Evolutionary conservation across 2,329 filamentous ascomycete species (phyloP), one percentile per base, ranked within the genome.

Genomic region (Pyricularia pennisetigena): DNA sequence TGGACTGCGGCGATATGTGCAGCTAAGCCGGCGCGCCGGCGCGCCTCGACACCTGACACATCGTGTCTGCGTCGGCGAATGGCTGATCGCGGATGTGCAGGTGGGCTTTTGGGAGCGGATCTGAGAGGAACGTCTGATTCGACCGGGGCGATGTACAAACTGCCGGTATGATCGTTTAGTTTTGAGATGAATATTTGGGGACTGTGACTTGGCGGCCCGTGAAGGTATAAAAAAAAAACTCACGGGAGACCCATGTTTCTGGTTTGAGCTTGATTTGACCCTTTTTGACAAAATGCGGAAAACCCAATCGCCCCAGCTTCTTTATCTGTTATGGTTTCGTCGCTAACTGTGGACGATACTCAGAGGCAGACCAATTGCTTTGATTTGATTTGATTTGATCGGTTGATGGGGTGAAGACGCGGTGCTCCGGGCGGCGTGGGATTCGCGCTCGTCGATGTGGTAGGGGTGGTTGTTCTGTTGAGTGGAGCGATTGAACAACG

Each of bases 71-170:
- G 59, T 28, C 72, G 72, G 23, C 70, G 70, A 59, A 72, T 75
- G 23, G 70, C 65, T 0, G 71, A 69, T 67, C 72, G 68, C 59
- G 59, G 67, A 67, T 72, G 71, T 30, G 59, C 67, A 5, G 70
- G 54, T 29, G 65, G 69, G 68, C 69, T 71, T 29, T 71, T 73
- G 10, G 66, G 23, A 12, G 64, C 20, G 61, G 67, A 26, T 35
- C 72, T 71, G 66, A 54, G 64, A 35, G 68, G 70, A 14, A 71
- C 59, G 30, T 73, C 71, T 29, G 71, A 71, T 49, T 73, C 70
- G 65, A 71, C 70, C 32, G 71, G 72, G 0, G 72, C 64, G 29
- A 70, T 66, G 64, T 73, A 73, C 0, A 73, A 68, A 14, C 72
- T 73, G 67, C 3, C 59, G 62, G 24, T 12, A 23, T 23, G 63